Conservation (phyloP, 495 filamentous ascomycete species). For the Penicillium egyptiacum region DNA sequence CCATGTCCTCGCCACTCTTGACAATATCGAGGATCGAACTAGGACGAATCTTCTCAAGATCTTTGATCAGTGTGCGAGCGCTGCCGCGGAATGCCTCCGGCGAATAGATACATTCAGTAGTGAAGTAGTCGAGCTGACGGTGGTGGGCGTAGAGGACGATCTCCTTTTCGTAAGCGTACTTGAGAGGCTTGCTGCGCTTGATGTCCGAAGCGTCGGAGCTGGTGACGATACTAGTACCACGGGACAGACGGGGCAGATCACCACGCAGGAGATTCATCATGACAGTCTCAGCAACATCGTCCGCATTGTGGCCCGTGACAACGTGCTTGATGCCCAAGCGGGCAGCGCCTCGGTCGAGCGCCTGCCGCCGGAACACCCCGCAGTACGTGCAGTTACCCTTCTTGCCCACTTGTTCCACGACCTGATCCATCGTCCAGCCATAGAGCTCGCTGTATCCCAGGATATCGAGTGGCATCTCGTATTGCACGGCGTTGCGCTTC, state of each 20-base stretch:
- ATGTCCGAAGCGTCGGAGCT: constrained; percentile 71
- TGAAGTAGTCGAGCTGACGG: constrained; percentile 95
- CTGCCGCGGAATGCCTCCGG: constrained; percentile 97
- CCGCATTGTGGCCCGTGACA: constrained; percentile 96
- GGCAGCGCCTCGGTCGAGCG: constrained; percentile 87
- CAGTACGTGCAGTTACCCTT: constrained; percentile 99
- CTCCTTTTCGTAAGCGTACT: constrained; percentile 98
- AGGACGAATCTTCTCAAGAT: constrained; percentile 85
- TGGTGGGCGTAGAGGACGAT: constrained; percentile 97
- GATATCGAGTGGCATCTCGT: constrained; percentile 85
- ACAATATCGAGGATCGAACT: constrained; percentile 95
- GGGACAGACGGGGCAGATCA: constrained; percentile 80
- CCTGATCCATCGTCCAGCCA: constrained; percentile 99
- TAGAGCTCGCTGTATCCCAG: constrained; percentile 93
- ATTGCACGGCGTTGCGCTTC: constrained; percentile 87
- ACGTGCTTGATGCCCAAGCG: constrained; percentile 88
- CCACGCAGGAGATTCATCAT: constrained; percentile 95
- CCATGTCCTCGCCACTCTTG: constrained; percentile 94
- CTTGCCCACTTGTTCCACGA: constrained; percentile 92
- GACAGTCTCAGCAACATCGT: constrained; percentile 97
- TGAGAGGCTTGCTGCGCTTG: constrained; percentile 91
- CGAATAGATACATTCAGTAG: constrained; percentile 96
- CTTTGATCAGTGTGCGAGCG: constrained; percentile 89
- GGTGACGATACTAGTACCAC: constrained; percentile 92
- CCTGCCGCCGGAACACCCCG: constrained; percentile 93